These are phyloP conservation scores for Penicillium sp. DNA, from an alignment of 2,329 filamentous ascomycete genomes.

Conservation along the genomic window DNA sequence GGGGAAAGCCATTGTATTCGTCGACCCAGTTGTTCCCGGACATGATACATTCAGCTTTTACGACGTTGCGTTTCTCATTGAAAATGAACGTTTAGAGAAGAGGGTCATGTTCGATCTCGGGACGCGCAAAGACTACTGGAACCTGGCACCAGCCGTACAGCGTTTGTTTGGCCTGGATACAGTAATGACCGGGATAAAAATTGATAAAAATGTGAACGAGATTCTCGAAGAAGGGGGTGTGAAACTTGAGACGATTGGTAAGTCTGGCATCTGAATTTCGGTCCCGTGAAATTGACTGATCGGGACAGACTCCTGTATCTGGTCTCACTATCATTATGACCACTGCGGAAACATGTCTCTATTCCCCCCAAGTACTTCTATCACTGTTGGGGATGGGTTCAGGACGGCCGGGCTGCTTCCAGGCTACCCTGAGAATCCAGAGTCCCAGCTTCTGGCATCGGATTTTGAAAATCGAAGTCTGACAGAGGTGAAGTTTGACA, in stretches of 20 bases:
- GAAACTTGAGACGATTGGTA: conserved; percentile 12
- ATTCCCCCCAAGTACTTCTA: conserved; percentile 28
- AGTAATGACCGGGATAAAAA: conserved; percentile 14
- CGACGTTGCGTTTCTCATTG: conserved; percentile 29
- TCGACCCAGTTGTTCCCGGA: conserved; percentile 1
- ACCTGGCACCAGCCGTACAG: conserved; percentile 18
- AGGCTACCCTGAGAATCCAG: conserved; percentile 27
- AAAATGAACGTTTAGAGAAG: conserved; percentile 26
- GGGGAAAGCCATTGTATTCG: not conserved
- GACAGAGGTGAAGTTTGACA: conserved; percentile 21
- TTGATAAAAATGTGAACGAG: conserved; percentile 28
- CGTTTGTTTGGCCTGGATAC: not conserved
- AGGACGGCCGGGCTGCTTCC: conserved; percentile 18
- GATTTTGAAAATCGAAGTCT: conserved; percentile 23
- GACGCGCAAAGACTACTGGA: conserved; percentile 32
- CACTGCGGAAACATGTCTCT: conserved; percentile 33
- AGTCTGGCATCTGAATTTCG: not conserved
- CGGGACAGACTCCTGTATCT: conserved; percentile 1
- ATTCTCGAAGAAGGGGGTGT: conserved; percentile 25
- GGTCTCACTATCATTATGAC: conserved; percentile 36
- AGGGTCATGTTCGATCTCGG: conserved; percentile 33
- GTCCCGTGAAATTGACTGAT: too few relatives aligned
- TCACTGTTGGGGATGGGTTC: conserved; percentile 13
- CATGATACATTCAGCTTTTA: conserved; percentile 25
- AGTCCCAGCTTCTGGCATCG: conserved; percentile 24